Base-by-base conservation (phyloP, 192 early-diverging fungal species). In the Fimicolochytrium jonesii region DNA sequence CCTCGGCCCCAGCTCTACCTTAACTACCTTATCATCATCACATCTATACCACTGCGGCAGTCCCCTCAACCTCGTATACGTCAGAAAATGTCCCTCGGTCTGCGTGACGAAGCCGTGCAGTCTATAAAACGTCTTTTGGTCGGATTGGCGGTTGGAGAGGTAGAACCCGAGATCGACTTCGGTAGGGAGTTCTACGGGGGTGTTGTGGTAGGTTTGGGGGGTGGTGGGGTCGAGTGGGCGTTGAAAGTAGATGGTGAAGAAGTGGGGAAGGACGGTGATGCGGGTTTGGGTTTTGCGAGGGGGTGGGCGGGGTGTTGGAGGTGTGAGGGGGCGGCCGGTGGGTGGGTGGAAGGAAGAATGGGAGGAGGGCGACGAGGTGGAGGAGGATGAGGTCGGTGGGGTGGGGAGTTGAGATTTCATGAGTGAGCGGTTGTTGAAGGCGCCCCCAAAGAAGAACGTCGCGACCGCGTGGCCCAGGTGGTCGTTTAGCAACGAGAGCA, bases 61-160 rank as follows among this genome's bases (percentile, higher is more conserved):
- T 6, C 42, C 63, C 33, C 64, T 13, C 4, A 66, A 15, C 9
- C 73, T 47, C 20, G 77, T 71, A 49, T 79, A 79, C 5, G 65
- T 56, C 33, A 79, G 32, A 54, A 67, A 79, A 29, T 72, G 55
- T 15, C 70, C 72, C 39, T 75, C 62, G 22, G 67, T 66, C 52
- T 79, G 73, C 15, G 77, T 79, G 23, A 73, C 68, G 57, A 79
- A 75, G 11, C 70, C 72, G 54, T 79, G 73, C 20, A 79, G 59
- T 17, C 61, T 47, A 48, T 73, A 79, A 23, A 73, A 72, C 11
- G 77, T 75, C 4, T 46, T 32, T 29, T 52, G 41, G 18, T 66
- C 48, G 45, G 42, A 55, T 9, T 54, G 43, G 35, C 53, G 22
- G 54, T 56, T 51, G 23, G 32, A 20, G 45, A 39, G 25, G 54